Conservation (phyloP, 495 filamentous ascomycete genomes). For the Aspergillus asperescens region DNA sequence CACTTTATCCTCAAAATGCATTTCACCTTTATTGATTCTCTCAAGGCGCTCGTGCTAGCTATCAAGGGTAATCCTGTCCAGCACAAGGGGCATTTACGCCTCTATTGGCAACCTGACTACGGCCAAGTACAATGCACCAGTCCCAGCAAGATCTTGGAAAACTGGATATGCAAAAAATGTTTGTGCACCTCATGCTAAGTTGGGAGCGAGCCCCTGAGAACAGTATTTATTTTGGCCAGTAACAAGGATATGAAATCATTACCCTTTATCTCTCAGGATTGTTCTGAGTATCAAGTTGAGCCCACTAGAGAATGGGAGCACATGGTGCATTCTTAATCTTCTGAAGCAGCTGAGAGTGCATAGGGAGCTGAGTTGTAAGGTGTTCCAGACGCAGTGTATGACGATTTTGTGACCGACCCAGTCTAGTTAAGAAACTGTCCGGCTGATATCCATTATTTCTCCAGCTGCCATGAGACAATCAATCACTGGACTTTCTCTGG, state of each 20-base stretch:
- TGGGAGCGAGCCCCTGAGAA: not conserved
- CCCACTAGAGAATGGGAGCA: not conserved
- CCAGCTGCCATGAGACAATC: not conserved
- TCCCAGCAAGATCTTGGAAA: not conserved
- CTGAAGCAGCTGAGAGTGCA: not conserved
- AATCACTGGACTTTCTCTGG: not conserved
- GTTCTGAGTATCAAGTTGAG: not conserved
- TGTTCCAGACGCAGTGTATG: not conserved
- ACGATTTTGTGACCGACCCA: not conserved
- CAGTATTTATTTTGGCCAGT: no score
- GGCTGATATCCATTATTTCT: not conserved
- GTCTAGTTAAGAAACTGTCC: not conserved
- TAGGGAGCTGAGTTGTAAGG: not conserved
- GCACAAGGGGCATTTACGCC: not conserved
- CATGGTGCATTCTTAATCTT: not conserved
- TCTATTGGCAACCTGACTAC: not conserved
- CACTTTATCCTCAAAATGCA: no score
- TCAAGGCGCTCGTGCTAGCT: not conserved
- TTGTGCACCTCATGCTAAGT: not conserved
- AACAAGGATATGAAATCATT: no score
- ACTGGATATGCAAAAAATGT: not conserved
- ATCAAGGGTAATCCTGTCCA: not conserved
- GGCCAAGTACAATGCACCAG: not conserved
- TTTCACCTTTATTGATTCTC: not conserved
- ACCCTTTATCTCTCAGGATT: not conserved